Evolutionary conservation across 495 filamentous ascomycete species (phyloP).

Genomic region (Penicillium odoratum): DNA sequence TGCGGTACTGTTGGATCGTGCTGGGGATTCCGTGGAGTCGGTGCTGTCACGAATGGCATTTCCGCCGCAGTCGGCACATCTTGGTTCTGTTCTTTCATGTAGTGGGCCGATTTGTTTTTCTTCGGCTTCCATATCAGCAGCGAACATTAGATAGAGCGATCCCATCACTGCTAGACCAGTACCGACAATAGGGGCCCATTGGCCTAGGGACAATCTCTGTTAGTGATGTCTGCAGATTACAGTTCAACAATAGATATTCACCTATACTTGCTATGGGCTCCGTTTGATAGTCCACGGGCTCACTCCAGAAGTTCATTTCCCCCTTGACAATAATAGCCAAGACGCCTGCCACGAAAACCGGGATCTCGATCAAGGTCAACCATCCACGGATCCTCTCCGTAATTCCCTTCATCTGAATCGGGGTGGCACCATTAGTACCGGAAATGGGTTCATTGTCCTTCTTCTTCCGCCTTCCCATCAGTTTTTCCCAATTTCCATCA

Average conservation of each 20-base stretch:
- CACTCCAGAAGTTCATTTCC: constrained; percentile 59
- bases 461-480: constrained; percentile 29
- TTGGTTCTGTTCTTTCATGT: background rate
- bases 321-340: constrained; percentile 55
- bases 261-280: constrained; percentile 57
- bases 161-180: constrained; percentile 54
- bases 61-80: constrained; percentile 11
- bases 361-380: constrained; percentile 50
- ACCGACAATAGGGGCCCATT: constrained; percentile 59
- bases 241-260: constrained; percentile 21
- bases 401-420: constrained; percentile 47
- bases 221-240: background rate
- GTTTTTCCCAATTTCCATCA: constrained; percentile 52
- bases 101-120: constrained; percentile 13
- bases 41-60: background rate
- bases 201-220: constrained; percentile 27
- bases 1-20: background rate
- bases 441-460: constrained; percentile 38
- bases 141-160: constrained; percentile 52
- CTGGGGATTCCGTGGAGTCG: background rate
- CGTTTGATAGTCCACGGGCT: constrained; percentile 49
- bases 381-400: constrained; percentile 43
- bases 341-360: constrained; percentile 53
- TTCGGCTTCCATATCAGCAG: constrained; percentile 31
- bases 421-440: constrained; percentile 56